phyloP scores from a whole-genome alignment of 1,284 basidiomycete genomes.

The Cryptococcus sp. region DNA sequence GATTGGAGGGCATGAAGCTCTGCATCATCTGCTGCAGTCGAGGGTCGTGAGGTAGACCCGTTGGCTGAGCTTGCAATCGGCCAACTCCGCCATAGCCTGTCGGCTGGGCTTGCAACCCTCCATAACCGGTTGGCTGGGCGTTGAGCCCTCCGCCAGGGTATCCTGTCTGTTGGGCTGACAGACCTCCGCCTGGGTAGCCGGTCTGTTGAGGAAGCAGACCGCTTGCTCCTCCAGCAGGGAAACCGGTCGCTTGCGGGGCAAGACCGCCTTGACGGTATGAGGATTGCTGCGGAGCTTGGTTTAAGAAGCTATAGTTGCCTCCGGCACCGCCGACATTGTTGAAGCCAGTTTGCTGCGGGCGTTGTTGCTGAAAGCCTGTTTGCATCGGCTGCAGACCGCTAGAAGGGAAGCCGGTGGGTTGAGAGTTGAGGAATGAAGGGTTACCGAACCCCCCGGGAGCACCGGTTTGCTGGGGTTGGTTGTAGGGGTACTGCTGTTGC shows the following conservation, averaged over 20 bases:
- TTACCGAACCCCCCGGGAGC: conserved; percentile 26
- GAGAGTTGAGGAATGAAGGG: conserved; percentile 28
- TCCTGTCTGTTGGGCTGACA: conserved; percentile 54
- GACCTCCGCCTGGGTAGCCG: conserved; percentile 56
- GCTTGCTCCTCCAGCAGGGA: conserved; percentile 37
- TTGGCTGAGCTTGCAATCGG: conserved; percentile 42
- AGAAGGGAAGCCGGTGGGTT: conserved; percentile 38
- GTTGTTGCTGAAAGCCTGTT: conserved; percentile 52
- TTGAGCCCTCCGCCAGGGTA: conserved; percentile 27
- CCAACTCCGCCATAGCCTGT: conserved; percentile 68
- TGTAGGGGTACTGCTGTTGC: conserved; percentile 24
- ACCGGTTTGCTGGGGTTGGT: conserved; percentile 38
- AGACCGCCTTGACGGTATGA: conserved; percentile 35
- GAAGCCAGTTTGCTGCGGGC: conserved; percentile 18
- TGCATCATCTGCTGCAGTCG: conserved; percentile 79
- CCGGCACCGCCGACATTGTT: background rate
- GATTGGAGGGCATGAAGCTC: conserved; percentile 71
- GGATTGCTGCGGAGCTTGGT: conserved; percentile 43
- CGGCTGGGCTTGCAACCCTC: conserved; percentile 66
- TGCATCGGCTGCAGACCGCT: conserved; percentile 57
- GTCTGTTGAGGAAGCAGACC: conserved; percentile 50
- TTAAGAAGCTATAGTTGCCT: conserved; percentile 49
- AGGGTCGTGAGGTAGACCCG: conserved; percentile 63
- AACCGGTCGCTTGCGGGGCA: conserved; percentile 44
- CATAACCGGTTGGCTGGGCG: conserved; percentile 56